phyloP scores from a whole-genome alignment of 164 flowering plant species.

The Akebia trifoliata region DNA sequence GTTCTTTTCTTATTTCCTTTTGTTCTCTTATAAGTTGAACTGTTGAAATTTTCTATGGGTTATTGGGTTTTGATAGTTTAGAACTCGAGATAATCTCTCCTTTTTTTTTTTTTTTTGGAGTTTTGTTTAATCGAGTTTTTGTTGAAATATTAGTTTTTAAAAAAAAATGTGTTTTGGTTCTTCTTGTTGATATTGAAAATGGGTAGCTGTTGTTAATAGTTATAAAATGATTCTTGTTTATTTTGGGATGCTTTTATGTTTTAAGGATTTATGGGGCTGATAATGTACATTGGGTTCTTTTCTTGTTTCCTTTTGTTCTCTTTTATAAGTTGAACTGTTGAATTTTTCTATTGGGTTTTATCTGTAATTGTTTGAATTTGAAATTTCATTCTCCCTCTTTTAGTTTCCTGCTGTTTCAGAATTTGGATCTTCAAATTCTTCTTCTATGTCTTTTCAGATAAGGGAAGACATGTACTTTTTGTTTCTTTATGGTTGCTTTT shows the following conservation, averaged over 20 bases:
- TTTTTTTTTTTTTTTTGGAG: constrained; percentile 3
- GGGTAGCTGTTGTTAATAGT: too few species aligned
- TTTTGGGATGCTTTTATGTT: neutral
- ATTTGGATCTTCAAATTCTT: neutral
- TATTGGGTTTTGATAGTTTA: constrained; percentile 29
- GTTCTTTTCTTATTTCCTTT: neutral
- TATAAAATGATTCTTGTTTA: too few species aligned
- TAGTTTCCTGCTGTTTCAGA: neutral
- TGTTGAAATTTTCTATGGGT: too few species aligned
- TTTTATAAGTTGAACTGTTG: too few species aligned
- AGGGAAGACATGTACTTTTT: too few species aligned
- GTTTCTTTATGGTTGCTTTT: too few species aligned
- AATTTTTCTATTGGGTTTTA: too few species aligned
- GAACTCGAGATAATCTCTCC: neutral
- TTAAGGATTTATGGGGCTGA: neutral
- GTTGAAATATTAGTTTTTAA: too few species aligned
- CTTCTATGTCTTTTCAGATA: too few species aligned
- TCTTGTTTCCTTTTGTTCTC: neutral
- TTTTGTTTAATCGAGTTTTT: neutral
- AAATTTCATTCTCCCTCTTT: neutral
- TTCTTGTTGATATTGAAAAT: neutral
- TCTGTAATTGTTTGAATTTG: neutral
- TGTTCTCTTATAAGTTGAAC: too few species aligned
- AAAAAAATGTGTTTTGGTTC: neutral
- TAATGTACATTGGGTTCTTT: neutral